A percentile compares a stretch with the other conserved stretches of the same genome.
phyloP scores from a whole-genome alignment of 257 asterid genomes.

The Jacaranda copaia region DNA sequence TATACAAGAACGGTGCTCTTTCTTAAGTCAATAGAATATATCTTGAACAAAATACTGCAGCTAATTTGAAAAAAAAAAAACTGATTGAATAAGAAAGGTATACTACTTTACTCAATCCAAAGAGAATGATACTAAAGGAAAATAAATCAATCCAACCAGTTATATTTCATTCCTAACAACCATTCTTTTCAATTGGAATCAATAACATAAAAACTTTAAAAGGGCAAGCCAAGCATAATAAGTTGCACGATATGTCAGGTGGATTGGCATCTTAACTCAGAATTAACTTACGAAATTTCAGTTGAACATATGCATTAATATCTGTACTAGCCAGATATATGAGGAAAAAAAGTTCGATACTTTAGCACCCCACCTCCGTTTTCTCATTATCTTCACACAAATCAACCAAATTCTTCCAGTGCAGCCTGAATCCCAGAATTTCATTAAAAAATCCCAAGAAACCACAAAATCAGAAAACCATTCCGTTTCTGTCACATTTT shows the following conservation, averaged over 20 bases:
- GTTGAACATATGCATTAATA: background rate
- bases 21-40: background rate
- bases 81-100: background rate
- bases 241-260: background rate
- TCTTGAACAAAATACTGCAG: background rate
- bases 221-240: slow-evolving; percentile 1
- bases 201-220: background rate
- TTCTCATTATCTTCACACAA: slow-evolving; percentile 5
- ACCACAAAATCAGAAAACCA: background rate
- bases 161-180: background rate
- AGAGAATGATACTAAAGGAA: background rate
- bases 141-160: slow-evolving; percentile 1
- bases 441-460: background rate
- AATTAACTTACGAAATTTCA: background rate
- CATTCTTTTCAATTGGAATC: slow-evolving; percentile 6
- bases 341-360: slow-evolving; percentile 9
- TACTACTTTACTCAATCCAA: background rate
- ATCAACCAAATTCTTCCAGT: slow-evolving; percentile 11
- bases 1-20: background rate
- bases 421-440: background rate
- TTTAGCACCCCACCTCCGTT: slow-evolving; percentile 5
- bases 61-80: background rate
- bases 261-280: slow-evolving; percentile 22
- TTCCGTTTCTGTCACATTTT: background rate
- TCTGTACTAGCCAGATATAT: background rate